Base-by-base conservation (phyloP, 2,329 filamentous ascomycete species). In the Fusarium ambrosium region DNA sequence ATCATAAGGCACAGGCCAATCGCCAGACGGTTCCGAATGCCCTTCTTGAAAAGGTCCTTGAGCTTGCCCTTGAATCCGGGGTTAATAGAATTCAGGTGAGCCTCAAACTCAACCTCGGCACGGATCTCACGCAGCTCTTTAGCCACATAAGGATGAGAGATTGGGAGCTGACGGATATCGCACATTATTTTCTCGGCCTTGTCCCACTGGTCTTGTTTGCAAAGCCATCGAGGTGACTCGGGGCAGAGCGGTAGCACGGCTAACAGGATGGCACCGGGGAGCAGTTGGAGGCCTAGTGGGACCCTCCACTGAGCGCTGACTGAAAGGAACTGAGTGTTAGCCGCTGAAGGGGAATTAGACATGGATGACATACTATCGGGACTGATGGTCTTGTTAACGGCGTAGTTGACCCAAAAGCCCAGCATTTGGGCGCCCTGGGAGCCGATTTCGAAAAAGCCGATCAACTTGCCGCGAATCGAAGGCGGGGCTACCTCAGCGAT, bases 151-250 rank as follows among this genome's bases (percentile, higher is more conserved):
- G 80, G 74, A 48, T 84, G 80, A 29, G 81, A 76, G 2, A 51
- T 56, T 8, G 81, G 80, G 10, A 85, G 79, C 39, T 79, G 77
- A 1, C 83, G 80, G 16, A 84, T 75, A 58, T 75, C 75, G 10
- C 78, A 65, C 9, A 84, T 77, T 4, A 83, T 80, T 2, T 61
- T 61, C 14, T 60, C 62, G 6, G 76, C 80, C 59, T 87, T 83
- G 60, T 91, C 89, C 87, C 87, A 89, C 62, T 86, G 84, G 75
- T 90, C 89, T n/a, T 48, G 29, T 39, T 73, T 87, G 83, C 71
- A 87, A 86, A 91, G 85, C 85, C 86, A 91, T 48, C 89, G 87
- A 18, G 89, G 89, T 1, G 88, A 90, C 77, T 91, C 89, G 67
- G 88, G 87, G 82, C 88, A 89, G 66, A 90, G 81, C 13, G 87